Conservation (phyloP, 2,329 filamentous ascomycete species). For the Calonectria pauciramosa region DNA sequence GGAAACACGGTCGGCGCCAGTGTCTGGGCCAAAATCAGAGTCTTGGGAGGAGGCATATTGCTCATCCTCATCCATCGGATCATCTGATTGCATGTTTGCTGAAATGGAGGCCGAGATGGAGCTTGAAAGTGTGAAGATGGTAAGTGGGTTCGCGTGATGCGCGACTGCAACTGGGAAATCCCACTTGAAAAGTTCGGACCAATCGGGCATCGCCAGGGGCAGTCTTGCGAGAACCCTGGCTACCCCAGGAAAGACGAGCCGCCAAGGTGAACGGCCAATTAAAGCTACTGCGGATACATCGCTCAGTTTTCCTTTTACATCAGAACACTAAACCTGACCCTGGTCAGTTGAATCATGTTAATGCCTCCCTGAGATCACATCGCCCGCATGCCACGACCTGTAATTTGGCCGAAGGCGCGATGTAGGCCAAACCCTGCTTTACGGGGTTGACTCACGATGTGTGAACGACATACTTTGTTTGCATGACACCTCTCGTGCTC, state of each 20-base stretch:
- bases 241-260: background rate
- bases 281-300: background rate
- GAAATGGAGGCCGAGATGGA: background rate
- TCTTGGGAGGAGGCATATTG: slow-evolving; percentile 80
- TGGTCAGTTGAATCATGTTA: background rate
- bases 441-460: background rate
- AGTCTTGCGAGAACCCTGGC: background rate
- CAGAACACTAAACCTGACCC: background rate
- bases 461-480: background rate
- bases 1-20: slow-evolving; percentile 60
- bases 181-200: background rate
- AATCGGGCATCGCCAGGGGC: background rate
- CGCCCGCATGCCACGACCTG: background rate
- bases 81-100: slow-evolving; percentile 59
- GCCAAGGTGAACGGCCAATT: slow-evolving; percentile 37
- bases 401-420: background rate
- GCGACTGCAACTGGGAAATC: background rate
- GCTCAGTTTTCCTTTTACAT: background rate
- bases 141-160: slow-evolving; percentile 8
- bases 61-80: slow-evolving; percentile 62
- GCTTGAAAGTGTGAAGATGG: background rate
- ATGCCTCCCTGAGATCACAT: background rate
- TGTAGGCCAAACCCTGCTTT: background rate
- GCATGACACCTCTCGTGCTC: background rate
- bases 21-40: slow-evolving; percentile 78